A percentile compares a stretch with the other conserved stretches of the same genome.
Evolutionary conservation across 2,329 filamentous ascomycete species (phyloP).

Genomic region (Stemphylium vesicarium): DNA sequence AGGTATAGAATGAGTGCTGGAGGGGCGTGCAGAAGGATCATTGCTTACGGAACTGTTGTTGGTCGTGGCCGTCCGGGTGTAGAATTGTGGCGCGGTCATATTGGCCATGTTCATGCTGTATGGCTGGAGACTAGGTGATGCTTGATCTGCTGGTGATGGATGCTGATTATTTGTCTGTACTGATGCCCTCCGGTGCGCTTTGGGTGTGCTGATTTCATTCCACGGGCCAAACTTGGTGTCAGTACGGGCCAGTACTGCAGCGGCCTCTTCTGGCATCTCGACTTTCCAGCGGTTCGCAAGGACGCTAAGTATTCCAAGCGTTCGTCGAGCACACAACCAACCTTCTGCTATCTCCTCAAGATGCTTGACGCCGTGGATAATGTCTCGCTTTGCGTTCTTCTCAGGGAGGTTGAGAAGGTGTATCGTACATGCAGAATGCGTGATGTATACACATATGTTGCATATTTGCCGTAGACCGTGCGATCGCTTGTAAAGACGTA

Average conservation of each 20-base stretch:
- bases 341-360: conserved; percentile 95
- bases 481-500: conserved; percentile 89
- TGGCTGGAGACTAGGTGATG: conserved; percentile 35
- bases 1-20: conserved; percentile 39
- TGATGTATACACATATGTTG: conserved; percentile 95
- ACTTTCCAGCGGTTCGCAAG: conserved; percentile 90
- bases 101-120: conserved; percentile 40
- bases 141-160: conserved; percentile 28
- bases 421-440: conserved; percentile 92
- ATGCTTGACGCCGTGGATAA: conserved; percentile 88
- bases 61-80: conserved; percentile 23
- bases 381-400: conserved; percentile 86
- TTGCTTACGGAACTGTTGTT: conserved; percentile 32
- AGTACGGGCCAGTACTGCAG: conserved; percentile 74
- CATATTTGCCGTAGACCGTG: conserved; percentile 93
- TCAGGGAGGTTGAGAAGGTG: conserved; percentile 92
- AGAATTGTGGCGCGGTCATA: conserved; percentile 33
- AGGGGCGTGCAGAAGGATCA: conserved; percentile 32
- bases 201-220: conserved; percentile 40
- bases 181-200: conserved; percentile 24
- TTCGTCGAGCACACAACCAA: conserved; percentile 88
- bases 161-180: conserved; percentile 22
- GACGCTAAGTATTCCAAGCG: conserved; percentile 82
- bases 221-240: conserved; percentile 79
- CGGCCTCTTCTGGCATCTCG: conserved; percentile 83